Conservation (phyloP, 1,284 basidiomycete species). For the Puccinia sorghi region DNA sequence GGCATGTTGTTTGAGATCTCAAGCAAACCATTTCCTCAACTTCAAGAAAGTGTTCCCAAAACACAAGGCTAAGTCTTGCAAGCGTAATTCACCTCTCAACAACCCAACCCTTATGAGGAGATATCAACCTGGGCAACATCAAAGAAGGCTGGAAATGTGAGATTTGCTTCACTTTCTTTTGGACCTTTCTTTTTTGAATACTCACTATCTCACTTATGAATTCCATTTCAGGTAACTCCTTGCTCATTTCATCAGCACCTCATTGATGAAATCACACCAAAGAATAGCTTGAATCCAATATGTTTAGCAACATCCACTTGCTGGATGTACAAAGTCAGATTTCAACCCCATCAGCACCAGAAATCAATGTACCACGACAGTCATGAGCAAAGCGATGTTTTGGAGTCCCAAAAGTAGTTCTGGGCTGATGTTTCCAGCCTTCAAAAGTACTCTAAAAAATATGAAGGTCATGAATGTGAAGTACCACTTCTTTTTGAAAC, state of each 20-base stretch:
- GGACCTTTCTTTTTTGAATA: not conserved
- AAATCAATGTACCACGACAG: constrained; percentile 14
- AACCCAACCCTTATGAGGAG: not conserved
- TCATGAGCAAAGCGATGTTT: not conserved
- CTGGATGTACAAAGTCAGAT: constrained; percentile 2
- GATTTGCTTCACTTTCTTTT: not conserved
- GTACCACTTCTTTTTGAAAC: not conserved
- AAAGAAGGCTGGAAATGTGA: not conserved
- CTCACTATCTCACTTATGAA: too few species aligned
- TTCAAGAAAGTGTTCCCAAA: not conserved
- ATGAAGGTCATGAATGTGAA: not conserved
- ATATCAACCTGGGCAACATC: constrained; percentile 4
- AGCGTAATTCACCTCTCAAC: not conserved
- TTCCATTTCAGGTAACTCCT: not conserved
- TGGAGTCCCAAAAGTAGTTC: not conserved
- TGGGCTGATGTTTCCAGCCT: not conserved
- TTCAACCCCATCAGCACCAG: not conserved
- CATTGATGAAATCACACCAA: not conserved
- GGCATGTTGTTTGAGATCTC: not conserved
- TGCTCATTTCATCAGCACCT: not conserved
- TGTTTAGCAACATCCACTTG: not conserved
- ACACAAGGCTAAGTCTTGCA: not conserved
- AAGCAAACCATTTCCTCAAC: constrained; percentile 14
- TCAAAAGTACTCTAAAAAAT: not conserved
- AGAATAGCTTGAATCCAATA: not conserved